phyloP scores from a whole-genome alignment of 2,329 filamentous ascomycete species.

The Pseudogymnoascus sp. region DNA sequence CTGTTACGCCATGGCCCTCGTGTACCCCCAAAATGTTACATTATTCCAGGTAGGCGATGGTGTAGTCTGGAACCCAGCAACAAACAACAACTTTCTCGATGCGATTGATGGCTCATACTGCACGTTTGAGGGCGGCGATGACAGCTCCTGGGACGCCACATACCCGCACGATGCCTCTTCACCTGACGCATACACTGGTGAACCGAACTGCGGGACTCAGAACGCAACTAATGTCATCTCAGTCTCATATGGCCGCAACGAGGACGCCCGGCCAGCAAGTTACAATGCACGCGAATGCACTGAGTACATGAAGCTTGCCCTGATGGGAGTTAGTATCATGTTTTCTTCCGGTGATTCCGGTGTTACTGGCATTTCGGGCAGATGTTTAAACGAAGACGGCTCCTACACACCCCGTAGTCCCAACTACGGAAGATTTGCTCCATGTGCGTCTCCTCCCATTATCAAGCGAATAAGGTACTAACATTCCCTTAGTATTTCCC shows the following conservation, averaged over 20 bases:
- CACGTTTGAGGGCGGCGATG: conserved; percentile 36
- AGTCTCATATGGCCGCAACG: conserved; percentile 55
- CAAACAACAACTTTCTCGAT: conserved; percentile 31
- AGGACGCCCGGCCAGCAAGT: conserved; percentile 52
- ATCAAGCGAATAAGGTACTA: neutral
- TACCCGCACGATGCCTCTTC: conserved; percentile 30
- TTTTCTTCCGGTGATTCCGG: conserved; percentile 54
- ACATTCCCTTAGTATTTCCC: conserved; percentile 49
- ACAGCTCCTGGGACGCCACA: conserved; percentile 24
- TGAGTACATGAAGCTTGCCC: conserved; percentile 56
- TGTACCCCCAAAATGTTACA: conserved; percentile 44
- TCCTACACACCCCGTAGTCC: conserved; percentile 13
- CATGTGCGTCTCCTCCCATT: conserved; percentile 10
- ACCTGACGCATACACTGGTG: conserved; percentile 31
- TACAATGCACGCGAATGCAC: conserved; percentile 57
- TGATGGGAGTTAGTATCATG: conserved; percentile 55
- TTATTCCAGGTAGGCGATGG: conserved; percentile 41
- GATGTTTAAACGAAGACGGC: conserved; percentile 17
- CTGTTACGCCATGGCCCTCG: conserved; percentile 40
- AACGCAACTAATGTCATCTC: conserved; percentile 46
- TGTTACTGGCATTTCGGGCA: conserved; percentile 15
- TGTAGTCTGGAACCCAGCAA: conserved; percentile 17
- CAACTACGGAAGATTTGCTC: conserved; percentile 17
- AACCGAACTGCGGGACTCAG: conserved; percentile 39
- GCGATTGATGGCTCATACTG: conserved; percentile 40